phyloP scores from a whole-genome alignment of 345 rosid species.

The Adansonia digitata region DNA sequence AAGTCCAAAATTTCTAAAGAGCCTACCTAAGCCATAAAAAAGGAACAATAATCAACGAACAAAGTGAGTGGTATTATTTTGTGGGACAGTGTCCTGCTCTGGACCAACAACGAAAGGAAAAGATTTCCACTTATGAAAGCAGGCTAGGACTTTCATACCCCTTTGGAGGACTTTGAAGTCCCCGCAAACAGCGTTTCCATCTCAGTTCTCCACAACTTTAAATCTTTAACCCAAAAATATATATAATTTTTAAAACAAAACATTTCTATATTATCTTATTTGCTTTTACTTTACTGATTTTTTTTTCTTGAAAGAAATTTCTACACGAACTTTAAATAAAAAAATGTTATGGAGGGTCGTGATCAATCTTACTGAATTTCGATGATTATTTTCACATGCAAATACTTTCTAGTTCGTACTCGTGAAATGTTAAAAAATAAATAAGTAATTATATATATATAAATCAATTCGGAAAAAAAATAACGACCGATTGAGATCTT shows the following conservation, averaged over 20 bases:
- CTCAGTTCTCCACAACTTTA: not conserved
- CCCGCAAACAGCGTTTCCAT: not conserved
- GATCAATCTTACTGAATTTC: not conserved
- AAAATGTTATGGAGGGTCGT: not conserved
- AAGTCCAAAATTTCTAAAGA: not conserved
- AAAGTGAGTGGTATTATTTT: slow-evolving; percentile 9
- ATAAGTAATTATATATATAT: too few species aligned
- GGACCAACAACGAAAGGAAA: not conserved
- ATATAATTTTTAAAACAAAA: too few species aligned
- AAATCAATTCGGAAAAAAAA: too few species aligned
- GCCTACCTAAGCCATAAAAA: not conserved
- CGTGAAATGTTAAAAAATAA: not conserved
- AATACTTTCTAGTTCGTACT: not conserved
- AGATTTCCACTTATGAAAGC: slow-evolving; percentile 13
- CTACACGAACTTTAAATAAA: not conserved
- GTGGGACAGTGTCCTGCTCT: slow-evolving; percentile 15
- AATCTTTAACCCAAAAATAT: too few species aligned
- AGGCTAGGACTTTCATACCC: not conserved
- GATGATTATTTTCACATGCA: not conserved
- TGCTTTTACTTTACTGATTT: not conserved
- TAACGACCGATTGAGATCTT: not conserved
- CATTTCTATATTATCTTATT: too few species aligned
- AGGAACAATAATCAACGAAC: not conserved
- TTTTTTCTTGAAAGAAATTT: not conserved
- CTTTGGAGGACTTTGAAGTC: not conserved